A percentile compares a stretch with the other conserved stretches of the same genome.
These are phyloP conservation scores for Colletotrichum higginsianum DNA, from an alignment of 2,329 filamentous ascomycete genomes.

Conservation along the genomic window DNA sequence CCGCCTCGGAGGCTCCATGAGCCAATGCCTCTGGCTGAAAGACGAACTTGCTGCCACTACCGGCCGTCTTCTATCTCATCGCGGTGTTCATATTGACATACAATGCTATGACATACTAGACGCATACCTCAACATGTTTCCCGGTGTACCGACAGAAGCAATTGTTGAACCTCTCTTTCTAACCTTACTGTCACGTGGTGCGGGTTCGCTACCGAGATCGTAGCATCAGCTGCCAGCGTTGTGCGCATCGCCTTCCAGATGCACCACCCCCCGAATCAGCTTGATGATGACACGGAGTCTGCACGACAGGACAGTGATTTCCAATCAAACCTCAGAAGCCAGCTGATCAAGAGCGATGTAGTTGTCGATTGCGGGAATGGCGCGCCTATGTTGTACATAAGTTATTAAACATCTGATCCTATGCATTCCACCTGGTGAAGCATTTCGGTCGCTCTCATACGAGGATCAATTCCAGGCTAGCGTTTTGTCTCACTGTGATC, in stretches of 20 bases:
- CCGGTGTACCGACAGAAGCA: neutral
- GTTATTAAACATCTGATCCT: conserved; percentile 2
- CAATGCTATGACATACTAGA: conserved; percentile 7
- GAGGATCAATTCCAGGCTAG: conserved; percentile 1
- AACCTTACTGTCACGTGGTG: conserved; percentile 15
- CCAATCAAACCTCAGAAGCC: conserved; percentile 6
- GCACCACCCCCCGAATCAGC: neutral
- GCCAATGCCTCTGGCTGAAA: neutral
- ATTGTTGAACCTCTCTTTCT: conserved; percentile 8
- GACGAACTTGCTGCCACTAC: conserved; percentile 3
- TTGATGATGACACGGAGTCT: neutral
- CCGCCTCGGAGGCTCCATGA: neutral
- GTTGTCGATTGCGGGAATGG: neutral
- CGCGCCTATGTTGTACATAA: neutral
- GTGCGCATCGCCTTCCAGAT: neutral
- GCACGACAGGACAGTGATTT: neutral
- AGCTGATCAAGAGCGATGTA: conserved; percentile 1
- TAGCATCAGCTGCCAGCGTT: neutral
- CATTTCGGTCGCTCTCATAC: neutral
- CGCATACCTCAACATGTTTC: neutral
- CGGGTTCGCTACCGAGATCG: conserved; percentile 14
- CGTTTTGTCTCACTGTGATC: conserved; percentile 12
- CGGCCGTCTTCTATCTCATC: conserved; percentile 10
- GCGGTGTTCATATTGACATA: neutral
- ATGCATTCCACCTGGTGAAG: neutral